Evolutionary conservation across 1,284 basidiomycete genomes (phyloP).

Genomic region (Boletus sp.): DNA sequence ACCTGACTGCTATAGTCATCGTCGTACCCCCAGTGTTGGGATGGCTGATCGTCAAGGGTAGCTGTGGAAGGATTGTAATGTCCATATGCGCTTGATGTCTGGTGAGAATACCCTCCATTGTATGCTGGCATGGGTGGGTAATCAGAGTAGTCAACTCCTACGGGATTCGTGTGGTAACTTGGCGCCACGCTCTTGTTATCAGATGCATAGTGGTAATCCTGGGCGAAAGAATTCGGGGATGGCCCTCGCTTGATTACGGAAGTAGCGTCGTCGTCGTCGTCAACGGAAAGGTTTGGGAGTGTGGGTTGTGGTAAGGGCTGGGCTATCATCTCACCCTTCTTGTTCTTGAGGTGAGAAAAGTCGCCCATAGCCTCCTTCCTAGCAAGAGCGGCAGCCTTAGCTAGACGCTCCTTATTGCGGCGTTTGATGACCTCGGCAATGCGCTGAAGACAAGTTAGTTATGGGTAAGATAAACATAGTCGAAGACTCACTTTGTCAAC

Average conservation of each 20-base stretch:
- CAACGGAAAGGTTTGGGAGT: constrained; percentile 85
- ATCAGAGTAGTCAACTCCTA: constrained; percentile 48
- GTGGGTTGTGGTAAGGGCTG: constrained; percentile 93
- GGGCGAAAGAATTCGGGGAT: constrained; percentile 51
- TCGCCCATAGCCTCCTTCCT: constrained; percentile 89
- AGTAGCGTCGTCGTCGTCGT: constrained; percentile 69
- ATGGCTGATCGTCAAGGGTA: constrained; percentile 49
- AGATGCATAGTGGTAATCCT: constrained; percentile 52
- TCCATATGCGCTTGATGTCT: constrained; percentile 43
- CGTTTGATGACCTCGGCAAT: constrained; percentile 92
- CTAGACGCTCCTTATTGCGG: constrained; percentile 82
- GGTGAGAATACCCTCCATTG: constrained; percentile 51
- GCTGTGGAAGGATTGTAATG: constrained; percentile 56
- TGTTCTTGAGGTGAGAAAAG: constrained; percentile 89
- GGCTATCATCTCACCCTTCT: constrained; percentile 81
- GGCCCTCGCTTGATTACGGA: constrained; percentile 56
- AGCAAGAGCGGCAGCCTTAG: constrained; percentile 78
- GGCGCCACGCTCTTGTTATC: constrained; percentile 34
- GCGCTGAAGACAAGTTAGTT: constrained; percentile 46
- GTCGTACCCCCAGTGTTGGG: constrained; percentile 45
- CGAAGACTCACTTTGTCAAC: constrained; percentile 78
- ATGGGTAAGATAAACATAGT: constrained; percentile 1
- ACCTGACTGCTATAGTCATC: constrained; percentile 62
- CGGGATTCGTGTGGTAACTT: constrained; percentile 32
- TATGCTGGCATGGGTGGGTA: constrained; percentile 74